Evolutionary conservation across 1,284 basidiomycete species (phyloP), one percentile per base, ranked within the genome.

Genomic region (Trichosporon faecale): DNA sequence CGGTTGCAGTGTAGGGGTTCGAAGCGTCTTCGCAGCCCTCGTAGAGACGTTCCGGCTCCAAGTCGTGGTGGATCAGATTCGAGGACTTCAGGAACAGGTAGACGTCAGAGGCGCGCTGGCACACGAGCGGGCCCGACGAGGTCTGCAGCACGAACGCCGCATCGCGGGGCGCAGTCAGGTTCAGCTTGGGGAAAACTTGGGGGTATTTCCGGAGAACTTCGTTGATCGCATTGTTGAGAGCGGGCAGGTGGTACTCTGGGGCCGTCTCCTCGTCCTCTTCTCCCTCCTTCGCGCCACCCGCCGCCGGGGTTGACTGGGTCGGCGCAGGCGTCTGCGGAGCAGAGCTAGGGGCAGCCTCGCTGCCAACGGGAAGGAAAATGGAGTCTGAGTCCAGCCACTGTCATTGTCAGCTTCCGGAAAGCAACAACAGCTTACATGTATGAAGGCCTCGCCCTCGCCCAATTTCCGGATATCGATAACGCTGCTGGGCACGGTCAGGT

Each of bases 81-180:
- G 92, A 94, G 2, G 92, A 93, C 83, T 99, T 99, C 74, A 99
- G 87, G 0, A 97, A 85, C 61, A 98, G 86, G 81, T 98, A 98
- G 29, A 98, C 90, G 76, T 99, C 96, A 3, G 91, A 89, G 0
- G 95, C 94, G 1, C 89, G 88, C 7, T 89, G 90, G 82, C 95
- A 98, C 83, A 91, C 91, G 49, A 98, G 85, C 0, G 92, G 93
- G 0, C 91, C 89, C n/a, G 91, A 87, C 1, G 94, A 77, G 64
- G 80, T 80, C n/a, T 80, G 91, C 1, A 97, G 86, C 72, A 99
- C 89, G 92, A 95, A 98, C 1, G 91, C 88, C 14, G 95, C 93
- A 78, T 98, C 95, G 92, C 95, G 74, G 31, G 94, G 94, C 18
- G 92, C 90, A 3, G 94, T 93, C 85, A 95, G 96, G 78, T 96